Evolutionary conservation across 768 basidiomycete genomes (phyloP), one percentile per base, ranked within the genome.

Genomic region (Mycena rebaudengoi): DNA sequence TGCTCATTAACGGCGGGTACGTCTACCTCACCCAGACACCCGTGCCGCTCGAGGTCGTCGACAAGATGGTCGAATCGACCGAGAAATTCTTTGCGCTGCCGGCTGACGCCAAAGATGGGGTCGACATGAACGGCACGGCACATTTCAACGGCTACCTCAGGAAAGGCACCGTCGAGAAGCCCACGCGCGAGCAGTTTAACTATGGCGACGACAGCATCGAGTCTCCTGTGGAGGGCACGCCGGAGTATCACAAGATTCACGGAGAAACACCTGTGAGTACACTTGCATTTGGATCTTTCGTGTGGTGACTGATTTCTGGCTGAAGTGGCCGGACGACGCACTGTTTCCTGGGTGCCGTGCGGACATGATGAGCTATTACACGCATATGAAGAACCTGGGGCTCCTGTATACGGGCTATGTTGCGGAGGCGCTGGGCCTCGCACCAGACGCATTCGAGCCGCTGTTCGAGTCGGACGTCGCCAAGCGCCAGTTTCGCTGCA

Each of bases 61-160:
- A 82, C 37, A 70, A 74, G 12, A 73, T 88, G 43, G 70, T 82
- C 65, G 76, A 67, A 13, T 81, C 82, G 58, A 78, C 81, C 3
- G 85, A 85, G 1, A 74, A 75, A 35, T 75, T 88, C 55, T 88
- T 88, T 57, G 81, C 70, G 29, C 78, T 88, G 32, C 83, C 86
- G 0, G 76, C 81, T 54, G 75, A 73, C 18, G 68, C 70, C 21
- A 83, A 88, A 72, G 74, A 86, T 58, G 73, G 73, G 46, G 76
- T 85, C 33, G 54, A 74, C 13, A 86, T 87, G 86, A 76, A 72
- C 35, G 79, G 84, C 66, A 81, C 79, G 0, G 81, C 79, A 5
- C 83, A 85, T 67, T 88, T 88, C 74, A 73, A 87, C 57, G 86
- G 86, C 0, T 88, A 88, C 69, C 79, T 83, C 13, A 45, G 66